Evolutionary conservation across 768 basidiomycete species (phyloP), one percentile per base, ranked within the genome.

Genomic region (Gautieria morchelliformis): DNA sequence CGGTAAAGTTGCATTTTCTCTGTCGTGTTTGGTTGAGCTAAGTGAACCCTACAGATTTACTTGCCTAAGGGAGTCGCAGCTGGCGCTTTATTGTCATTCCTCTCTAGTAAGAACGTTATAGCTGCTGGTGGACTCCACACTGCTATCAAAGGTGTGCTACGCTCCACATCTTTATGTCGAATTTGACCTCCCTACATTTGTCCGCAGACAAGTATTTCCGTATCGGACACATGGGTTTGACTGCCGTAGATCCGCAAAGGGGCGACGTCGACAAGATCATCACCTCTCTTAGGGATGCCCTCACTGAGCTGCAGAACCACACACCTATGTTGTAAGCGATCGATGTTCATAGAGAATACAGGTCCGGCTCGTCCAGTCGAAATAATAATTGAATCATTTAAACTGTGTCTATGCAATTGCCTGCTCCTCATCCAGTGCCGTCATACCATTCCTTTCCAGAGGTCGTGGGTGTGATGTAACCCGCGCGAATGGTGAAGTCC

Each of bases 221-320:
- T 52, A 83, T 96, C 54, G 93, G 93, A 33, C 94, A 96, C 69
- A 95, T 97, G 93, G 94, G 94, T 52, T 68, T 85, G 56, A 84
- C 86, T n/a, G 93, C 80, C 20, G 83, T 87, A 7, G 81, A 93
- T 58, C 53, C 72, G 22, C 63, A 77, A 57, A 77, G 93, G 53
- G 85, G 81, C 0, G 93, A 97, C 67, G 67, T 95, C 12, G 84
- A 90, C 63, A 83, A 71, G 65, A 72, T 96, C 56, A 74, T 91
- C 46, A 70, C 73, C 14, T 82, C 82, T 5, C 68, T 96, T 67
- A 78, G 77, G 64, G 83, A 83, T 57, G 72, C 78, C 3, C 65
- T 90, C 52, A 57, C 68, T 15, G 79, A 76, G 53, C 35, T 37
- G 10, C 35, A 37, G 35, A 37, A 37, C 35, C 35, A 37, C 10